Percentiles rank a stretch among this genome's conserved stretches.
phyloP scores from a whole-genome alignment of 148 eudicot species.

The Arctostaphylos glauca region DNA sequence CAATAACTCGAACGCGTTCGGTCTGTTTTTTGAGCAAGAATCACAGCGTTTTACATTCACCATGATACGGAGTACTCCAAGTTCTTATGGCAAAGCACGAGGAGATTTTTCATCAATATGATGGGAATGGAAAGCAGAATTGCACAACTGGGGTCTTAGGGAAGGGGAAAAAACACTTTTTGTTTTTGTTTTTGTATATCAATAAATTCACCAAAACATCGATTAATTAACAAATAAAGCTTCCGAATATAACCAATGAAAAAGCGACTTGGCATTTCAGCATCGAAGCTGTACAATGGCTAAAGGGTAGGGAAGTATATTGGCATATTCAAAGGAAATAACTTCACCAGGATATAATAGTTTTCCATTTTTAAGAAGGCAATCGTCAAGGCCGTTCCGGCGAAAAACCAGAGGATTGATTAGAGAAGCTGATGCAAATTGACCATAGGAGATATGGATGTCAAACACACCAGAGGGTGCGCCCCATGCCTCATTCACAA shows the following conservation, averaged over 20 bases:
- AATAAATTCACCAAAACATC: not conserved
- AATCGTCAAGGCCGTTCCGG: not conserved
- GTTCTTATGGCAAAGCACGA: no score
- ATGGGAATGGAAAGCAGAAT: no score
- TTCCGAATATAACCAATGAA: no score
- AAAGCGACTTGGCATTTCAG: not conserved
- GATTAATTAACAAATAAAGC: not conserved
- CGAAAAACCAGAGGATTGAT: constrained; percentile 11
- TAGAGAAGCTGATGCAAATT: constrained; percentile 10
- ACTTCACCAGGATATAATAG: not conserved
- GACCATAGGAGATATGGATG: constrained; percentile 15
- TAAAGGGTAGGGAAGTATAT: constrained; percentile 14
- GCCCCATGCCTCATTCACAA: constrained; percentile 14
- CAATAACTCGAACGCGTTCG: no score
- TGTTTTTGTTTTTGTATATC: no score
- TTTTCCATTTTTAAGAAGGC: constrained; percentile 15
- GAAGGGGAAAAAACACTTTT: no score
- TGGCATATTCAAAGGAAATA: constrained; percentile 12
- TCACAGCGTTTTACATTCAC: no score
- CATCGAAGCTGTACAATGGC: constrained; percentile 1
- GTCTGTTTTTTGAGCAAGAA: no score
- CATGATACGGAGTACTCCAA: no score
- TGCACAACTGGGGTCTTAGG: no score
- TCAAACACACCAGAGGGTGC: constrained; percentile 1
- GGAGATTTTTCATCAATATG: no score